Base-by-base conservation (phyloP, 2,329 filamentous ascomycete genomes). In the Penicillium sumatraense region DNA sequence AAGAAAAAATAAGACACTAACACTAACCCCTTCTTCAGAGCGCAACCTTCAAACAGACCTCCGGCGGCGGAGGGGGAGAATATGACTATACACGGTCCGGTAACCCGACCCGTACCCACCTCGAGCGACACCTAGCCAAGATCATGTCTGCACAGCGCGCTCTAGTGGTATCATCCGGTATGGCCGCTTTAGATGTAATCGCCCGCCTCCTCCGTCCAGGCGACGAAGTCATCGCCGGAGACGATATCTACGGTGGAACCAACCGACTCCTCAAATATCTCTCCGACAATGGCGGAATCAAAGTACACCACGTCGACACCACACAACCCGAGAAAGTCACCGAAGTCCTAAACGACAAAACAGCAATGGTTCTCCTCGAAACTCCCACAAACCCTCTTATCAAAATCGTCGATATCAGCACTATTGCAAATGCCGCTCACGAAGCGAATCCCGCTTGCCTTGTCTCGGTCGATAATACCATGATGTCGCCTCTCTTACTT, bases 51-150 rank as follows among this genome's bases (percentile, higher is more conserved):
- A 99, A 99, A 79, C 95, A 98, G 77, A 85, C 85, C 20, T 91
- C 89, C 16, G 89, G 89, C 59, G 83, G 78, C 42, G 91, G 90
- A 56, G 91, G 91, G 57, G 89, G 86, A 64, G 93, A 98, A 76
- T 99, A 98, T 77, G 95, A 99, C 80, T 99, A 99, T 80, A 98
- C 95, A 57, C 90, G 96, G 58, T 98, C 93, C 31, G 95, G 95
- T 53, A 99, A 99, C 74, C 95, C 95, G 16, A 99, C 95, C 55
- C 86, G 95, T 62, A 96, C 93, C 29, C 95, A 99, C 71, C 86
- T 99, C 60, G 95, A 99, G 80, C 87, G 93, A 56, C 95, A 99
- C 76, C 82, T 99, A 67, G 95, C 96, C 70, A 99, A 99, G 84
- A 96, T 99, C 73, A 99, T 99, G 96, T 93, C 91, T 66, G 95